Evolutionary conservation across 176 grass and related monocot genomes (phyloP).

Genomic region (Aegilops umbellulata): DNA sequence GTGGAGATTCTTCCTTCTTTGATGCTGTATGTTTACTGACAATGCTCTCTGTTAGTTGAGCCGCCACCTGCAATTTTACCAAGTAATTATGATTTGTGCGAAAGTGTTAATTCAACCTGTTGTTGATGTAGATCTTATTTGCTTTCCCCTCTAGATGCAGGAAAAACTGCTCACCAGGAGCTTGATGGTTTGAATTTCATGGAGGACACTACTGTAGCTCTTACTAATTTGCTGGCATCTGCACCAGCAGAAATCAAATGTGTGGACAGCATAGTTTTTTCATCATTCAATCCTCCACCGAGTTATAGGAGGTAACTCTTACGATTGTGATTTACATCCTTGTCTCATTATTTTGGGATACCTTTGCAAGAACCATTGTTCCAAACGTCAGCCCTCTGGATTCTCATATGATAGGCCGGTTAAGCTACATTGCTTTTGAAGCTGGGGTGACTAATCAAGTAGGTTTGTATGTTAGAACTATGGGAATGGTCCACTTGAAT

Average conservation of each 20-base stretch:
- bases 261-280: conserved; percentile 79
- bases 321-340: not conserved
- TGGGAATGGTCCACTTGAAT: not conserved
- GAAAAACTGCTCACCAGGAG: conserved; percentile 65
- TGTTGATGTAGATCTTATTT: not conserved
- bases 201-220: conserved; percentile 58
- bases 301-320: conserved; percentile 76
- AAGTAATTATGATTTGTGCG: conserved; percentile 6
- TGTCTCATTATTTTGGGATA: not conserved
- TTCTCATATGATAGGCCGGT: not conserved
- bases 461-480: not conserved
- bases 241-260: conserved; percentile 75
- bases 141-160: conserved; percentile 48
- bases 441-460: not conserved
- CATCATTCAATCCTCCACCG: conserved; percentile 95
- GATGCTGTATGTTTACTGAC: conserved; percentile 11
- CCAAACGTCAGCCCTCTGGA: not conserved
- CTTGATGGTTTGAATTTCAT: conserved; percentile 91
- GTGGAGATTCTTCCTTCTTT: conserved; percentile 17
- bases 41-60: not conserved
- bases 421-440: not conserved
- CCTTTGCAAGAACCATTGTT: not conserved
- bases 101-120: not conserved
- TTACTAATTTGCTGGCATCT: conserved; percentile 60
- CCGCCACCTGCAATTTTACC: not conserved